Evolutionary conservation across 1,284 basidiomycete species (phyloP), one percentile per base, ranked within the genome.

Genomic region (Stereum hirsutum): DNA sequence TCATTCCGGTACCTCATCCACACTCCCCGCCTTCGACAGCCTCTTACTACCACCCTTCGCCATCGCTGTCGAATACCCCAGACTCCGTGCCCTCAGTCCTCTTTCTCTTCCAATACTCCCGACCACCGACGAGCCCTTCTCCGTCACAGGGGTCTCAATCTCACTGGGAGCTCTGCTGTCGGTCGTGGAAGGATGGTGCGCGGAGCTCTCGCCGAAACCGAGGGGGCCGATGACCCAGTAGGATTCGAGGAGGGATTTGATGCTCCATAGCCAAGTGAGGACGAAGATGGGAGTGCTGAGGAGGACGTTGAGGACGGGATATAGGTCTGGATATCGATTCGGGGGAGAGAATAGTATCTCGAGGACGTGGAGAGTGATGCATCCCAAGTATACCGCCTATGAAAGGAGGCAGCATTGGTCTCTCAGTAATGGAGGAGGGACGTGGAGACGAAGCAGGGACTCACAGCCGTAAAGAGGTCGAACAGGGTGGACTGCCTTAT

Each of bases 301-400:
- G n/a, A 91, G 71, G 3, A 93, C 81, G 57, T 94, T 95, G 27
- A 93, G 65, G 1, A 95, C 89, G 0, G 86, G 68, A 57, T 80
- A 95, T 39, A 96, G 60, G 57, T 96, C 90, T 0, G 92, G 93
- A 52, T 91, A 87, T 48, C 84, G 78, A 6, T 70, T 54, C 3
- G 86, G 86, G 15, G 89, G 77, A 1, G 66, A 44, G 28, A 86
- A 44, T 6, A 81, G 24, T 15, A 76, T 42, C 57, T 95, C 89
- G 12, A 81, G 55, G 7, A 75, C 3, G 54, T 94, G 89, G 6
- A 93, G 59, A 0, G 59, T 39, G 1, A 72, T 21, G 34, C 79
- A 78, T 1, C 71, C 66, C 0, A 62, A 45, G 55, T 93, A 88
- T 34, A 75, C 66, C n/a, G 57, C 56, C 86, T 90, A 49, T 4